phyloP scores from a whole-genome alignment of 2,329 filamentous ascomycete species.

The Aspergillus jensenii region DNA sequence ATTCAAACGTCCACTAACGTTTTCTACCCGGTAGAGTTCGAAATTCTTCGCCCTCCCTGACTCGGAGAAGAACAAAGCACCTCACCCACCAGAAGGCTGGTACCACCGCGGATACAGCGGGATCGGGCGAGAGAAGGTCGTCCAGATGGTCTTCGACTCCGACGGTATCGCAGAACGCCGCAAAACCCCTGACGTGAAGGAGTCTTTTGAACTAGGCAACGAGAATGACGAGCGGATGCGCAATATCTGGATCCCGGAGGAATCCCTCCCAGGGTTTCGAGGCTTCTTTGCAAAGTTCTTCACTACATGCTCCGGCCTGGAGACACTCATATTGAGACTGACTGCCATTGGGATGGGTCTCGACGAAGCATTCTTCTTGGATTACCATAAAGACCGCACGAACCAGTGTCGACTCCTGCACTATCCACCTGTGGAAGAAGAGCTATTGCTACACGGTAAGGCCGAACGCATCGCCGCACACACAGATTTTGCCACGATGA shows the following conservation, averaged over 20 bases:
- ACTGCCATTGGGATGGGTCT: neutral
- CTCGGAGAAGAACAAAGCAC: constrained; percentile 1
- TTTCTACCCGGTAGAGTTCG: neutral
- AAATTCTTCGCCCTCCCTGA: constrained; percentile 5
- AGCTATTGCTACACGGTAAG: neutral
- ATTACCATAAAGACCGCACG: constrained; percentile 1
- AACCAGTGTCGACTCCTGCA: constrained; percentile 17
- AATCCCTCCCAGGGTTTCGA: constrained; percentile 44
- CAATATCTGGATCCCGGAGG: constrained; percentile 50
- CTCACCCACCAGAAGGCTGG: neutral
- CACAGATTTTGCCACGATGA: constrained; percentile 18
- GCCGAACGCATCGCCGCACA: constrained; percentile 15
- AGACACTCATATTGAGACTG: neutral
- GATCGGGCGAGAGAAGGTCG: neutral
- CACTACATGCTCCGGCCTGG: constrained; percentile 24
- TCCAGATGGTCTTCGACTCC: constrained; percentile 1
- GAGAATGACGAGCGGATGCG: constrained; percentile 42
- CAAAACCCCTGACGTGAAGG: constrained; percentile 5
- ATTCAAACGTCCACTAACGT: neutral
- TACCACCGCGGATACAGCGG: constrained; percentile 8
- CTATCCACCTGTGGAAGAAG: constrained; percentile 13
- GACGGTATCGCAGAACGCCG: neutral
- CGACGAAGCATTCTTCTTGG: neutral
- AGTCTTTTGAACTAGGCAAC: constrained; percentile 48
- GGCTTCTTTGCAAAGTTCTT: constrained; percentile 31